A percentile compares a stretch with the other conserved stretches of the same genome.
Evolutionary conservation across 2,329 filamentous ascomycete genomes (phyloP).

Genomic region (Fusarium tupiense): DNA sequence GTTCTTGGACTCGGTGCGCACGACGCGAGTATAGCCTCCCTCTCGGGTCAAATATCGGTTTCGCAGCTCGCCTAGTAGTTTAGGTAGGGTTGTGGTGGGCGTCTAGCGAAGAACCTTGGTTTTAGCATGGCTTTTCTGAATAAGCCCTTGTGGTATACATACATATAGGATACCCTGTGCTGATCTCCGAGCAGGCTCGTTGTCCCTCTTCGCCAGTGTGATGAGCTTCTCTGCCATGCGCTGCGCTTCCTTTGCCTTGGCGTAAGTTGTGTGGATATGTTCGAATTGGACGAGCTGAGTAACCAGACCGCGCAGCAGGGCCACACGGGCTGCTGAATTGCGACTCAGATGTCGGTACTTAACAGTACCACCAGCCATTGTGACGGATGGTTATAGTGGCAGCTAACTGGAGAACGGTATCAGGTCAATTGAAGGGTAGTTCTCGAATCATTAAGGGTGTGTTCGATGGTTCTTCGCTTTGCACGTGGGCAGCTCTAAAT

Average conservation of each 20-base stretch:
- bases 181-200: conserved; percentile 77
- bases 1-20: conserved; percentile 89
- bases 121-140: conserved; percentile 14
- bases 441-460: neutral
- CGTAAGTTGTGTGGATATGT: conserved; percentile 92
- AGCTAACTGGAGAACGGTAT: neutral
- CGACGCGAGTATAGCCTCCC: conserved; percentile 94
- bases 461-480: conserved; percentile 7
- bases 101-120: conserved; percentile 57
- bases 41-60: conserved; percentile 81
- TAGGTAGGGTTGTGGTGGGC: conserved; percentile 77
- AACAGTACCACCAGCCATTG: conserved; percentile 85
- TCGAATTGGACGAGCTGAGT: conserved; percentile 94
- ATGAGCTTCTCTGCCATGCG: conserved; percentile 93
- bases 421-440: neutral
- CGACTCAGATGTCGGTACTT: conserved; percentile 92
- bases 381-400: conserved; percentile 30
- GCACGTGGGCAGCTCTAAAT: conserved; percentile 21
- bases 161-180: conserved; percentile 90
- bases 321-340: conserved; percentile 86
- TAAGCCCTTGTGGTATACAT: conserved; percentile 50
- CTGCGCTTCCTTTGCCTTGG: conserved; percentile 97
- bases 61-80: conserved; percentile 86
- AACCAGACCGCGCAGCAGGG: conserved; percentile 93
- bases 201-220: conserved; percentile 92